A percentile compares a stretch with the other conserved stretches of the same genome.
Conservation (phyloP, 768 basidiomycete genomes). For the Suillus lakei region DNA sequence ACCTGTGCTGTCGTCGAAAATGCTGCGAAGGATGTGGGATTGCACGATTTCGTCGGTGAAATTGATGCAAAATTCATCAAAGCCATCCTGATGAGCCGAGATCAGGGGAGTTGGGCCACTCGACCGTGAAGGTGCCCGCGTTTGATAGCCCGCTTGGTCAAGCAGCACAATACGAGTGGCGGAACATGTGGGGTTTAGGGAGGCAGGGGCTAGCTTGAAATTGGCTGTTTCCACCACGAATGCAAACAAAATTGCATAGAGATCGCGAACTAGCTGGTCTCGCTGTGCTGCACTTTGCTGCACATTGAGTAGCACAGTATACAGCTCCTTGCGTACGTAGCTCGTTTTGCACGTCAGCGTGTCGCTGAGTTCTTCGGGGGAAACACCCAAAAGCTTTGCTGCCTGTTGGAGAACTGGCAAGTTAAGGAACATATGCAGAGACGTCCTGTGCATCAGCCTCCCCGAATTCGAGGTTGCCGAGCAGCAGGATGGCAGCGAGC, state of each 20-base stretch:
- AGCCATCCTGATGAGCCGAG: constrained; percentile 58
- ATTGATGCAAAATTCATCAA: constrained; percentile 67
- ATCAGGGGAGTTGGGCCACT: constrained; percentile 54
- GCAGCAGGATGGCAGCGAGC: constrained; percentile 56
- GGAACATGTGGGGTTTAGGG: constrained; percentile 43
- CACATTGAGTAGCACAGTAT: constrained; percentile 57
- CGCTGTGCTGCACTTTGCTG: constrained; percentile 57
- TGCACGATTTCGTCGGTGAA: constrained; percentile 64
- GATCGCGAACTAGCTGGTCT: constrained; percentile 58
- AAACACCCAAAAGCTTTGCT: constrained; percentile 54
- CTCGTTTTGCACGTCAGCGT: constrained; percentile 59
- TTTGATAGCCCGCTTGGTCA: constrained; percentile 63
- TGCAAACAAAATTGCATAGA: constrained; percentile 67
- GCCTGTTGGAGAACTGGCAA: constrained; percentile 51
- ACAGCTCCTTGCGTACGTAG: constrained; percentile 62
- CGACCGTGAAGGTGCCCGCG: constrained; percentile 48
- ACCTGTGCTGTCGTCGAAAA: constrained; percentile 54
- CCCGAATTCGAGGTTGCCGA: constrained; percentile 62
- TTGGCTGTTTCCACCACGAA: constrained; percentile 69
- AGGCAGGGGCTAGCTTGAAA: constrained; percentile 53
- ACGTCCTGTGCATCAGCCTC: constrained; percentile 60
- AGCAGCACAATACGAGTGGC: constrained; percentile 56
- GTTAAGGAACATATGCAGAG: constrained; percentile 54
- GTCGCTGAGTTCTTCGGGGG: constrained; percentile 57
- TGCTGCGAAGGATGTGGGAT: constrained; percentile 55